A percentile compares a stretch with the other conserved stretches of the same genome.
Conservation (phyloP, 306 rosid genomes). For the Cajanus cajan region DNA sequence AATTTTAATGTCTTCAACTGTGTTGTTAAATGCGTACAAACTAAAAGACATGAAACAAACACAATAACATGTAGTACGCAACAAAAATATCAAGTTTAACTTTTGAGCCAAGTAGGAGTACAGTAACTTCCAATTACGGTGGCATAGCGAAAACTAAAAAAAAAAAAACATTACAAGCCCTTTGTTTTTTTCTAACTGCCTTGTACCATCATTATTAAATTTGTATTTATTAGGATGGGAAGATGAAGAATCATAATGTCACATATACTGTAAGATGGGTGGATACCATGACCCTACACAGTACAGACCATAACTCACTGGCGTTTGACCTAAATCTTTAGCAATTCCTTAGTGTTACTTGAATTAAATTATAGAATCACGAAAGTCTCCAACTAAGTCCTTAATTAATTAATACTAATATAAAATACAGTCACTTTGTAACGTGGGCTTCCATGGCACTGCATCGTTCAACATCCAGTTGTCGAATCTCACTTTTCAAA, state of each 20-base stretch:
- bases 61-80: neutral
- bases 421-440: slow-evolving; percentile 12
- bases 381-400: neutral
- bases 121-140: neutral
- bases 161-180: neutral
- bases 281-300: slow-evolving; percentile 5
- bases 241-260: neutral
- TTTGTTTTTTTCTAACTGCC: neutral
- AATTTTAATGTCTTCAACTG: slow-evolving; percentile 12
- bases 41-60: neutral
- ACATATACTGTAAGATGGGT: neutral
- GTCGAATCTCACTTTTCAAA: slow-evolving; percentile 35
- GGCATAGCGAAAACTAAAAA: neutral
- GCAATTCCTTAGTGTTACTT: neutral
- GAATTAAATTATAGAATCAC: neutral
- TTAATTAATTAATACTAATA: neutral
- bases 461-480: slow-evolving; percentile 40
- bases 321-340: slow-evolving; percentile 2
- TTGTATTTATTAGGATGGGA: neutral
- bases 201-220: neutral
- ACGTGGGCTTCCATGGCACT: slow-evolving; percentile 32
- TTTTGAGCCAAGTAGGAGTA: neutral
- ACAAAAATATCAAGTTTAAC: neutral
- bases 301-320: neutral
- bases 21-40: neutral